Conservation (phyloP, 768 basidiomycete genomes). For the Rubroboletus satanas region DNA sequence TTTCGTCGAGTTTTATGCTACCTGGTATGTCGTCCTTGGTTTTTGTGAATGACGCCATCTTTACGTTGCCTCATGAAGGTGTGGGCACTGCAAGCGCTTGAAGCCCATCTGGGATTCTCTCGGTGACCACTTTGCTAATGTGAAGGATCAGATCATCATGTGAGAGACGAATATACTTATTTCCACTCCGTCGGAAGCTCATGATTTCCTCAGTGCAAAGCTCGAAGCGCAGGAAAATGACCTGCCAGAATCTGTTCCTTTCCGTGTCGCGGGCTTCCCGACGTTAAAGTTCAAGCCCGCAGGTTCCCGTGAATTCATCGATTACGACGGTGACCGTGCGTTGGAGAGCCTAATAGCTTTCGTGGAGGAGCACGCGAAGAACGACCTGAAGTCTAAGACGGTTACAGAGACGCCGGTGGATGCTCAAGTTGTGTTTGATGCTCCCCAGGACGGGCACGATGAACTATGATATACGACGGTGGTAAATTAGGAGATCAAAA, state of each 20-base stretch:
- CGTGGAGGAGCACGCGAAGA: slow-evolving; percentile 77
- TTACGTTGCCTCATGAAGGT: slow-evolving; percentile 42
- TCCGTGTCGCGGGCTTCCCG: slow-evolving; percentile 88
- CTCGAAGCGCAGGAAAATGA: slow-evolving; percentile 98
- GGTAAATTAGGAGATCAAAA: slow-evolving; percentile 17
- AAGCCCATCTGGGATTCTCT: slow-evolving; percentile 92
- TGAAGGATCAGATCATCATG: slow-evolving; percentile 78
- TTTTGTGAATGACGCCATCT: neutral
- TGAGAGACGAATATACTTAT: slow-evolving; percentile 35
- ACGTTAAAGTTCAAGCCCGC: slow-evolving; percentile 97
- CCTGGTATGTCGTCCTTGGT: slow-evolving; percentile 62
- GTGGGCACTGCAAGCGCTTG: slow-evolving; percentile 95
- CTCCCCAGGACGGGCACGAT: slow-evolving; percentile 26
- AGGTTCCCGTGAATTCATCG: slow-evolving; percentile 79
- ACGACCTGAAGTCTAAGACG: slow-evolving; percentile 49
- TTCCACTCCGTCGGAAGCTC: neutral
- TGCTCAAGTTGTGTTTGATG: slow-evolving; percentile 24
- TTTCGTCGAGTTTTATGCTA: slow-evolving; percentile 95
- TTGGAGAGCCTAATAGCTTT: slow-evolving; percentile 83
- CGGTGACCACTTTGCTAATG: slow-evolving; percentile 73
- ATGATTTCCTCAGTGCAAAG: slow-evolving; percentile 63
- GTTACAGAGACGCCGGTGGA: slow-evolving; percentile 20
- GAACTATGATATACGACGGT: slow-evolving; percentile 24
- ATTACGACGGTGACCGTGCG: slow-evolving; percentile 91
- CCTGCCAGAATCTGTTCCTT: slow-evolving; percentile 80